Evolutionary conservation across 148 eudicot genomes (phyloP), one percentile per base, ranked within the genome.

Genomic region (Rhododendron henanense): DNA sequence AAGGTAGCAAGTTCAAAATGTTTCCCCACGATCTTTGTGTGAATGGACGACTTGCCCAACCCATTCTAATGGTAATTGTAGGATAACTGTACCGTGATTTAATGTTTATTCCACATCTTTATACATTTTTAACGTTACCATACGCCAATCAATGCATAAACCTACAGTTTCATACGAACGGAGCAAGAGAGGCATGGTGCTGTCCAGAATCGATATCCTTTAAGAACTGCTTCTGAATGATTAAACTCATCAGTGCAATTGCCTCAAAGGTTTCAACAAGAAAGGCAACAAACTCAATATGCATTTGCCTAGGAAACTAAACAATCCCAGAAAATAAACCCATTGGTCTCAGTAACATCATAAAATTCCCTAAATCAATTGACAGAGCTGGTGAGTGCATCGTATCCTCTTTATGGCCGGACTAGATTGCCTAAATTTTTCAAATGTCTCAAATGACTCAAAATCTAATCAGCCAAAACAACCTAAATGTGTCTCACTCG

Each of bases 311-410:
- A 75, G 78, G 78, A 33, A 35, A 65, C 25, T 65, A 23, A 13
- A 15, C 4, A 6, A 37, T 18, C 79, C 48, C 23, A 75, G 79
- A 75, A 35, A 75, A 75, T 6, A 35, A 8, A 37, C 47, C 25
- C n/a, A 15, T 19, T 37, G 3, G 45, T 37, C 33, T 16, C 37
- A 47, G 37, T 14, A 48, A n/a, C 61, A 28, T 41, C 15, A 23
- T 13, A 79, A 79, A 25, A 2, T 48, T 21, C 82, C 33, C 14
- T 85, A 37, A 53, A 4, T 25, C 79, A 83, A 73, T 59, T 69
- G 83, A 81, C 85, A 55, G 76, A 47, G 81, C 79, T 39, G 88
- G 91, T 92, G 89, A 94, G 91, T 91, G 87, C 81, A 91, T 90
- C 92, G 87, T 87, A 91, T 87, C 87, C 88, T 88, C 87, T 79